Base-by-base conservation (phyloP, 2,329 filamentous ascomycete genomes). In the Endoconidiophora polonica region DNA sequence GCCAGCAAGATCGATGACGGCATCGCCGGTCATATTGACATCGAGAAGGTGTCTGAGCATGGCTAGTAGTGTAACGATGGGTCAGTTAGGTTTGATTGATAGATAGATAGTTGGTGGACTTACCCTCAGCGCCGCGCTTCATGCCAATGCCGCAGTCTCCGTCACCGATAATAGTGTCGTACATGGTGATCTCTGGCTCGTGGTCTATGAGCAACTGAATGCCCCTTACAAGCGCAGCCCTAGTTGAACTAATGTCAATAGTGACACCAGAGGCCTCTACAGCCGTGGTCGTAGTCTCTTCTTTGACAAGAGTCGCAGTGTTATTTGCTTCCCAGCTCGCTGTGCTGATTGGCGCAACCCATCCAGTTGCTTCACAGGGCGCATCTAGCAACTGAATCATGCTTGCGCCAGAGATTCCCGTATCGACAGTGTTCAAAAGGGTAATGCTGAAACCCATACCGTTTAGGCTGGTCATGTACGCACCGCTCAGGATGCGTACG, bases 81-180 rank as follows among this genome's bases (percentile, higher is more conserved):
- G 55, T 63, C 49, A 63, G 58, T 46, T 29, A 18, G 22, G 33
- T 44, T 26, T 33, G 22, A 20, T 10, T 22, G 16, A 16, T 43
- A n/a, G 1, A 4, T 18, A 12, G 1, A 44, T 40, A 14, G 3
- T 5, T 29, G 16, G 2, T 38, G 22, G 12, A 14, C 65, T 61
- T 64, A 73, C 70, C 77, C 71, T 94, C 81, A n/a, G 87, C 86
- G 45, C 87, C 87, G 54, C 86, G 79, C 68, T 86, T 86, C 54
- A 94, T 69, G 4, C 86, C 86, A 52, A 86, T 84, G 7, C 87
- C 87, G 59, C 87, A 94, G 64, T 94, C 87, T 44, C 87, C 87
- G 60, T 94, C 87, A 40, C 87, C 87, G 22, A 94, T 86, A 10
- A 91, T 77, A 0, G 86, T 93, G 60, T 86, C 83, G 58, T 77